Evolutionary conservation across 805 yeast genomes (phyloP).

Genomic region (Candida broadrunensis): DNA sequence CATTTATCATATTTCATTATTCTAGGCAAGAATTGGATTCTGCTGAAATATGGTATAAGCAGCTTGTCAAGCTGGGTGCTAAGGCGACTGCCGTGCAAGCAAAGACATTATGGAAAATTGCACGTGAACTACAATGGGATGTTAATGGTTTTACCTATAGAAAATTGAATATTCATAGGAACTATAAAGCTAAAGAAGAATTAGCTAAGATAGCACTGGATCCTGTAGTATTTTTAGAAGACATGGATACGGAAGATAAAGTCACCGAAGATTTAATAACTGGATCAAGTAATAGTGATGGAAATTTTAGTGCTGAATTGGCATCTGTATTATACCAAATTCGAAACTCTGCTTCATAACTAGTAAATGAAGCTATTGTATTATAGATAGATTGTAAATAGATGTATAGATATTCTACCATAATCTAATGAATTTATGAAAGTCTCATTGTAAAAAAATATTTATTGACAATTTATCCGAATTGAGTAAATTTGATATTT

Average conservation of each 20-base stretch:
- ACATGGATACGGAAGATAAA: constrained; percentile 9
- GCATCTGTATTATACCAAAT: constrained; percentile 13
- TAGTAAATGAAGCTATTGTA: too few species aligned
- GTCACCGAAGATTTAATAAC: constrained; percentile 20
- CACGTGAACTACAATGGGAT: constrained; percentile 34
- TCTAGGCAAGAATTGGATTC: constrained; percentile 21
- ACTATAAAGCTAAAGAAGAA: constrained; percentile 18
- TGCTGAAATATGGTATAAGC: constrained; percentile 38
- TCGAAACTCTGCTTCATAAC: neutral
- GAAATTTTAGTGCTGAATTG: constrained; percentile 19
- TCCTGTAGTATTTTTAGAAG: constrained; percentile 12
- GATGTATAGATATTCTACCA: too few species aligned
- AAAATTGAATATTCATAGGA: constrained; percentile 18
- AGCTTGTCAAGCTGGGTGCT: constrained; percentile 29
- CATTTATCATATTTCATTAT: constrained; percentile 37
- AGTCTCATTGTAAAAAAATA: too few species aligned
- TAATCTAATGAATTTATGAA: too few species aligned
- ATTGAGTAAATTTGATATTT: neutral
- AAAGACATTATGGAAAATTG: constrained; percentile 27
- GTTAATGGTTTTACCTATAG: constrained; percentile 31
- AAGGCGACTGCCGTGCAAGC: constrained; percentile 25
- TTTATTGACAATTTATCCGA: neutral
- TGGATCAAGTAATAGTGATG: constrained; percentile 7
- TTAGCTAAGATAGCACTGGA: constrained; percentile 12
- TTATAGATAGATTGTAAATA: too few species aligned